A percentile compares a stretch with the other conserved stretches of the same genome.
These are phyloP conservation scores for Colletotrichum sp. DNA, from an alignment of 2,329 filamentous ascomycete genomes.

Conservation along the genomic window DNA sequence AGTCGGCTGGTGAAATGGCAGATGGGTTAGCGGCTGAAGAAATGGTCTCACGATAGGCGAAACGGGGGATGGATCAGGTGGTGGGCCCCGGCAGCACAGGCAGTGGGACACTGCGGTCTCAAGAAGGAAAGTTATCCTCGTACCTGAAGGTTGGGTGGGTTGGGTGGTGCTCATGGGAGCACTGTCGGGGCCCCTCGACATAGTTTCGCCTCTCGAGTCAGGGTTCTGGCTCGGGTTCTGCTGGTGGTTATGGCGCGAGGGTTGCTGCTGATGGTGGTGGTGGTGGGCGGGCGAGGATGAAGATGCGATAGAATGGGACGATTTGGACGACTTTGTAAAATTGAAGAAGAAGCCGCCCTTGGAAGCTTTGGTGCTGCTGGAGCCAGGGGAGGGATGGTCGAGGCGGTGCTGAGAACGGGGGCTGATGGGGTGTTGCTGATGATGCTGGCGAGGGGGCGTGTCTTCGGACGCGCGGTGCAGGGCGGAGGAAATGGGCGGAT, in stretches of 20 bases:
- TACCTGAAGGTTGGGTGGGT: conserved; percentile 24
- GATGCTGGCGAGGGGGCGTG: conserved; percentile 26
- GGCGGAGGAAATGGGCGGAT: conserved; percentile 32
- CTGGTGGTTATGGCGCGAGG: conserved; percentile 18
- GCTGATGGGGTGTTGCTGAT: conserved; percentile 28
- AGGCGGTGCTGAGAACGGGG: conserved; percentile 27
- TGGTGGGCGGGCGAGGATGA: conserved; percentile 23
- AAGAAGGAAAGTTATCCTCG: conserved; percentile 21
- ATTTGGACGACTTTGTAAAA: conserved; percentile 52
- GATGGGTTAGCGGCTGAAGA: conserved; percentile 14
- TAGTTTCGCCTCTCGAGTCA: conserved; percentile 41
- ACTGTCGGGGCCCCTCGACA: conserved; percentile 41
- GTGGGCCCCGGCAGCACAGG: conserved; percentile 19
- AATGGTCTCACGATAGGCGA: conserved; percentile 24
- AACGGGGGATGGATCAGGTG: conserved; percentile 17
- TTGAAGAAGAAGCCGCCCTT: conserved; percentile 57
- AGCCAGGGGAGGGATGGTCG: conserved; percentile 30
- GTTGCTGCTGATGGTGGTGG: conserved; percentile 20
- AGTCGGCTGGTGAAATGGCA: conserved; percentile 27
- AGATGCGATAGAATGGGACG: conserved; percentile 38
- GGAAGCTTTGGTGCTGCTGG: conserved; percentile 42
- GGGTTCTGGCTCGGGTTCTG: conserved; percentile 32
- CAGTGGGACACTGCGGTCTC: conserved; percentile 19
- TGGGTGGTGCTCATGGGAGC: conserved; percentile 23
- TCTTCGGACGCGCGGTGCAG: conserved; percentile 26